Conservation (phyloP, 441 rosid genomes). For the Arabidopsis lyrata region DNA sequence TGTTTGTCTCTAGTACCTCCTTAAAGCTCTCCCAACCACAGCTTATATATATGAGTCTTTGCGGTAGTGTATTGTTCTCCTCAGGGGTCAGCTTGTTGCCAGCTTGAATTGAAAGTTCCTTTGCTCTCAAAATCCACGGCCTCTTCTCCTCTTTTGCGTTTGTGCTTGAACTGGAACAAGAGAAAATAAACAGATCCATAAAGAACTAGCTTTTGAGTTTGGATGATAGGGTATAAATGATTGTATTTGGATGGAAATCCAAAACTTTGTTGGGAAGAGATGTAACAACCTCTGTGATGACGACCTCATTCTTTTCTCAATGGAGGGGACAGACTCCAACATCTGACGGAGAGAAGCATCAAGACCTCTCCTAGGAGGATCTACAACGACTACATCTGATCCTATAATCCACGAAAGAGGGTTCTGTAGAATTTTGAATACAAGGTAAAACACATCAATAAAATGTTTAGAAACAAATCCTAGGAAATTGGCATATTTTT, state of each 20-base stretch:
- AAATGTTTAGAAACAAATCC: background rate
- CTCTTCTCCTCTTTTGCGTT: slow-evolving; percentile 83
- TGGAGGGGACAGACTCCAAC: slow-evolving; percentile 58
- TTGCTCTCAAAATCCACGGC: slow-evolving; percentile 93
- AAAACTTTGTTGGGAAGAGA: slow-evolving; percentile 20
- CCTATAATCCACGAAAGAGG: slow-evolving; percentile 93
- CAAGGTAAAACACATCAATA: slow-evolving; percentile 18
- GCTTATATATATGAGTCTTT: slow-evolving; percentile 90
- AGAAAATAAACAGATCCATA: slow-evolving; percentile 15
- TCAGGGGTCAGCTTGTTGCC: slow-evolving; percentile 57
- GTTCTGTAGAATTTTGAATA: slow-evolving; percentile 58
- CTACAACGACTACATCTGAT: slow-evolving; percentile 83
- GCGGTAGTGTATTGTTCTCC: slow-evolving; percentile 62
- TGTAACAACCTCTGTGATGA: slow-evolving; percentile 58
- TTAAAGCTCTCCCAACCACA: slow-evolving; percentile 99
- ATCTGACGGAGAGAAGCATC: slow-evolving; percentile 78
- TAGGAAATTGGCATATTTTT: background rate
- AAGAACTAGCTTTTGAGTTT: slow-evolving; percentile 22
- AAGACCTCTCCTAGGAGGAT: slow-evolving; percentile 97
- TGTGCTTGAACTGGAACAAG: slow-evolving; percentile 49
- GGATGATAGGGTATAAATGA: background rate
- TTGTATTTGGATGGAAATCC: background rate
- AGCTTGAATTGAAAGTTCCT: slow-evolving; percentile 72
- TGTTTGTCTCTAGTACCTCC: slow-evolving; percentile 58
- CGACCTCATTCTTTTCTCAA: slow-evolving; percentile 56